These are phyloP conservation scores for Amanita thiersii DNA, from an alignment of 768 basidiomycete species.

Conservation along the genomic window DNA sequence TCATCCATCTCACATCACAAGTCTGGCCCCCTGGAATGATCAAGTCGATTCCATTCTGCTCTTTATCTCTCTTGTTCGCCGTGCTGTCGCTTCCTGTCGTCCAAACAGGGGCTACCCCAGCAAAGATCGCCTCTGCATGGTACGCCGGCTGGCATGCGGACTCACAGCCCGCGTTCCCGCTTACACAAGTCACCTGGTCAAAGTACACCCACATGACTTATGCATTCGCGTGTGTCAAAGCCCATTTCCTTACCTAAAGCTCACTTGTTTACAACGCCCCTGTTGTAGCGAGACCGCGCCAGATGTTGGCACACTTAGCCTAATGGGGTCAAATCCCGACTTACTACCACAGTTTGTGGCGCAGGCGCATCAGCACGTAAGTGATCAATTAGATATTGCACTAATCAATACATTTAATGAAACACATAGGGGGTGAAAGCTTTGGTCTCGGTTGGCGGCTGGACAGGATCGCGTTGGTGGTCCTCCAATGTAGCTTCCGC, in stretches of 20 bases:
- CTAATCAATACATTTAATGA: constrained; percentile 1
- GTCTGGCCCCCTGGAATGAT: no score
- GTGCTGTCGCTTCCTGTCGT: no score
- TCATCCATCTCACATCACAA: no score
- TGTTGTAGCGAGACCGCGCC: constrained; percentile 26
- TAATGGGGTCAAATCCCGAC: constrained; percentile 37
- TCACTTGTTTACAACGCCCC: not conserved
- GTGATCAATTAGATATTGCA: constrained; percentile 6
- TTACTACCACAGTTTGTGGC: constrained; percentile 51
- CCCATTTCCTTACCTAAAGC: not conserved
- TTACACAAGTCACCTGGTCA: constrained; percentile 52
- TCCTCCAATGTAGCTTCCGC: constrained; percentile 55
- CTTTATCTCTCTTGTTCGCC: not conserved
- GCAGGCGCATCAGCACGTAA: constrained; percentile 33
- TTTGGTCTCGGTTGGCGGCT: constrained; percentile 60
- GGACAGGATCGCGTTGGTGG: constrained; percentile 56
- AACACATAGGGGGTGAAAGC: constrained; percentile 46
- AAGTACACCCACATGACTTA: constrained; percentile 65
- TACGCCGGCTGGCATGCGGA: constrained; percentile 61
- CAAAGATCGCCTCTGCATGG: constrained; percentile 49
- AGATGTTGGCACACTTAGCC: constrained; percentile 24
- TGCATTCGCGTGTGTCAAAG: constrained; percentile 57
- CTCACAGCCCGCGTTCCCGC: constrained; percentile 28
- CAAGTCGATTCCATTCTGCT: not conserved
- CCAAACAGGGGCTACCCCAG: no score